Conservation (phyloP, 768 basidiomycete species). For the Rubroboletus pulcherrimus region DNA sequence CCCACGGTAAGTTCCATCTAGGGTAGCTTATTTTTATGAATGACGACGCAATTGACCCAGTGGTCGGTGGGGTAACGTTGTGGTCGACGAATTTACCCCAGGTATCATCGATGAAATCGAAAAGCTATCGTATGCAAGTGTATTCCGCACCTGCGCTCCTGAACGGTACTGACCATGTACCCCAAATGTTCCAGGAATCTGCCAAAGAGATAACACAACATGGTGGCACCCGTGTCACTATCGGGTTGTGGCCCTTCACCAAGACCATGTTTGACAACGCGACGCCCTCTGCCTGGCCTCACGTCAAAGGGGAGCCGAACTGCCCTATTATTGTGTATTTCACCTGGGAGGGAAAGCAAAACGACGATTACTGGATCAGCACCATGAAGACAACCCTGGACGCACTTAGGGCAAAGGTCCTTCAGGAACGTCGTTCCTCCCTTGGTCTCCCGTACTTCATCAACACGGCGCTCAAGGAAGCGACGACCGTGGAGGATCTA, state of each 20-base stretch:
- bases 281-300: slow-evolving; percentile 13
- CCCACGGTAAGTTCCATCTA: neutral
- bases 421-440: neutral
- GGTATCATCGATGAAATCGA: slow-evolving; percentile 6
- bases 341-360: slow-evolving; percentile 7
- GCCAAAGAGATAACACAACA: neutral
- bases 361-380: slow-evolving; percentile 11
- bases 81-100: slow-evolving; percentile 14
- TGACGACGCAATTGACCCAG: neutral
- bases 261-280: slow-evolving; percentile 14
- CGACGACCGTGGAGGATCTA: slow-evolving; percentile 5
- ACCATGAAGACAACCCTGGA: slow-evolving; percentile 2
- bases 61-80: slow-evolving; percentile 18
- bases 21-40: neutral
- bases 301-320: slow-evolving; percentile 6
- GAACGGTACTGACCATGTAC: neutral
- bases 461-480: slow-evolving; percentile 7
- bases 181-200: slow-evolving; percentile 2
- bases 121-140: neutral
- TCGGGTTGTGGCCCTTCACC: slow-evolving; percentile 16
- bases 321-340: slow-evolving; percentile 12
- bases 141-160: neutral
- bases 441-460: slow-evolving; percentile 6
- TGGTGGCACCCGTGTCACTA: slow-evolving; percentile 3
- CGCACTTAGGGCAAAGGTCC: slow-evolving; percentile 2